Base-by-base conservation (phyloP, 441 rosid genomes). In the Gossypium davidsonii region DNA sequence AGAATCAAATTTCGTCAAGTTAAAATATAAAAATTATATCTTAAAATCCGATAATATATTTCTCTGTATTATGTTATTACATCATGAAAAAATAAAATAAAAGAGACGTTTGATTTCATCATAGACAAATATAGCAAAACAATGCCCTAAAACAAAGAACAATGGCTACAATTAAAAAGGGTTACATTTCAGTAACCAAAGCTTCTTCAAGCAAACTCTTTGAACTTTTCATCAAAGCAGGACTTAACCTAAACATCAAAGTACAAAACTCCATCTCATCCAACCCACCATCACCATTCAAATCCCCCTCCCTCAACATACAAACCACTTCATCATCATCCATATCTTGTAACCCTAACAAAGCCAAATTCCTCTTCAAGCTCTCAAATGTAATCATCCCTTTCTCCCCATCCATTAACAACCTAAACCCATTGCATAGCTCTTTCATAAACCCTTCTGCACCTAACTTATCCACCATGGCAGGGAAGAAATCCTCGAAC, bases 221-320 rank as follows among this genome's bases (percentile, higher is more conserved):
- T 2, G 84, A 83, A 17, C 62, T 70, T 14, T 62, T 80, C 83
- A 79, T 79, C 74, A 82, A 62, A 2, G 39, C 79, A 53, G 85
- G 85, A 31, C 85, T 82, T 56, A 82, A 51, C 79, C 85, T 79
- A 51, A 82, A 82, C 85, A 82, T 82, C 62, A 83, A 70, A 31
- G 80, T 81, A 48, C 85, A 83, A 46, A 80, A 80, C 67, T 83
- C 85, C 82, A 72, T 77, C 60, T 79, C 85, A 58, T 78, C 71
- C 74, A 82, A 14, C 7, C 74, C 81, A 1, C 83, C 85, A 52
- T 82, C 85, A 10, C 85, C 85, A 67, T 82, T 77, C 10, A 79
- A 59, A 28, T 82, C 83, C 1, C 83, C 85, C 79, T 82, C 85
- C 26, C 73, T 71, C 73, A 79, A 58, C 85, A 82, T 82, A 57